A percentile compares a stretch with the other conserved stretches of the same genome.
These are phyloP conservation scores for Mycena citricolor DNA, from an alignment of 1,284 basidiomycete species.

Conservation along the genomic window DNA sequence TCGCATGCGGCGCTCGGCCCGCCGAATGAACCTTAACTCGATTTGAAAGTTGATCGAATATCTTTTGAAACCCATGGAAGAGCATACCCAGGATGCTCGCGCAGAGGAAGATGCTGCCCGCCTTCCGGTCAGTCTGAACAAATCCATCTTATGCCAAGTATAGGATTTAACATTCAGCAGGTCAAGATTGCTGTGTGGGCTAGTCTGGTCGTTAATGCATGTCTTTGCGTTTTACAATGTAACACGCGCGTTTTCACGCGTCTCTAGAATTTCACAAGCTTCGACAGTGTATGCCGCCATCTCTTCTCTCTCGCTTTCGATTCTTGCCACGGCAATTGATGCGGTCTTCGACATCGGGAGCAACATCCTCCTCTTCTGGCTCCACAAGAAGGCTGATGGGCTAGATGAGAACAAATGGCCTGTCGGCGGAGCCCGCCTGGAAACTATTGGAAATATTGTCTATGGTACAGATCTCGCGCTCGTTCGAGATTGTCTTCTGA, in stretches of 20 bases:
- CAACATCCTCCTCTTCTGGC: conserved; percentile 81
- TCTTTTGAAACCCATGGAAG: conserved; percentile 87
- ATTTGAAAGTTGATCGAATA: conserved; percentile 79
- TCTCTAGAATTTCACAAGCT: too few species aligned
- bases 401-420: conserved; percentile 89
- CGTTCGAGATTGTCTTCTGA: conserved; percentile 1
- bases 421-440: conserved; percentile 85
- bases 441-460: conserved; percentile 89
- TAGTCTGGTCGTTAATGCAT: conserved; percentile 77
- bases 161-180: conserved; percentile 40
- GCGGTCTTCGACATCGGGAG: conserved; percentile 91
- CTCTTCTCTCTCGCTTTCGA: conserved; percentile 80
- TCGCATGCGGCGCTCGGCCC: too few species aligned
- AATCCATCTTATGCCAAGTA: conserved; percentile 14
- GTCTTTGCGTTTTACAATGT: conserved; percentile 70
- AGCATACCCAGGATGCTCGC: conserved; percentile 75
- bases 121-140: conserved; percentile 57
- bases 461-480: conserved; percentile 69
- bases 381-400: conserved; percentile 72
- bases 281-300: conserved; percentile 82
- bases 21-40: too few species aligned
- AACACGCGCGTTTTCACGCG: too few species aligned
- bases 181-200: conserved; percentile 88
- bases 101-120: conserved; percentile 63
- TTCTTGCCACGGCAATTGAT: conserved; percentile 89